Conservation (phyloP, 768 basidiomycete genomes). For the Phallus indusiatus region DNA sequence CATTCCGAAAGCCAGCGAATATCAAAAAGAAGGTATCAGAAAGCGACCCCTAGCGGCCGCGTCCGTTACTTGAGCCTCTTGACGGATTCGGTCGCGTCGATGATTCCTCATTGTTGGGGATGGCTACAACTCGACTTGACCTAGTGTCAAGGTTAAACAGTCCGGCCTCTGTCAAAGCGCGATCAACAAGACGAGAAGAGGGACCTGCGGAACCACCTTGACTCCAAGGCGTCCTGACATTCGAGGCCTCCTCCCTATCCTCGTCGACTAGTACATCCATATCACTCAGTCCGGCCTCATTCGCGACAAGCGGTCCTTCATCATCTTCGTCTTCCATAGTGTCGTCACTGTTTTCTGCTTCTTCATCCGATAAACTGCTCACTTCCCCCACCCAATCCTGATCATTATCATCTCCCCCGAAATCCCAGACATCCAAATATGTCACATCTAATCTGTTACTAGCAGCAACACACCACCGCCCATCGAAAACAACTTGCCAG, state of each 20-base stretch:
- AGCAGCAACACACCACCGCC: constrained; percentile 90
- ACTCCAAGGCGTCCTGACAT: neutral
- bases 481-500: constrained; percentile 96
- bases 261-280: constrained; percentile 28
- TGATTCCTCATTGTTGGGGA: constrained; percentile 34
- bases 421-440: constrained; percentile 86
- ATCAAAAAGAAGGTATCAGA: constrained; percentile 1
- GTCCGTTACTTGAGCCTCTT: constrained; percentile 32
- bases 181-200: constrained; percentile 5
- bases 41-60: constrained; percentile 34
- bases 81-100: constrained; percentile 46
- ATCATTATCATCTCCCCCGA: constrained; percentile 54
- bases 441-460: constrained; percentile 73
- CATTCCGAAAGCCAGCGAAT: neutral
- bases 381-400: constrained; percentile 82
- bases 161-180: constrained; percentile 7
- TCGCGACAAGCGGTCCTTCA: constrained; percentile 50
- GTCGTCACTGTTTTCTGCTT: constrained; percentile 47
- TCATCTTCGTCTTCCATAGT: constrained; percentile 41
- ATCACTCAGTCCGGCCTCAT: constrained; percentile 29
- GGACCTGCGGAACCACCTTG: constrained; percentile 1
- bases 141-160: neutral
- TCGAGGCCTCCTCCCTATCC: constrained; percentile 12
- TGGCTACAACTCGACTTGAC: neutral
- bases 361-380: constrained; percentile 65